Conservation (phyloP, 768 basidiomycete species). For the Tulasnella calospora region DNA sequence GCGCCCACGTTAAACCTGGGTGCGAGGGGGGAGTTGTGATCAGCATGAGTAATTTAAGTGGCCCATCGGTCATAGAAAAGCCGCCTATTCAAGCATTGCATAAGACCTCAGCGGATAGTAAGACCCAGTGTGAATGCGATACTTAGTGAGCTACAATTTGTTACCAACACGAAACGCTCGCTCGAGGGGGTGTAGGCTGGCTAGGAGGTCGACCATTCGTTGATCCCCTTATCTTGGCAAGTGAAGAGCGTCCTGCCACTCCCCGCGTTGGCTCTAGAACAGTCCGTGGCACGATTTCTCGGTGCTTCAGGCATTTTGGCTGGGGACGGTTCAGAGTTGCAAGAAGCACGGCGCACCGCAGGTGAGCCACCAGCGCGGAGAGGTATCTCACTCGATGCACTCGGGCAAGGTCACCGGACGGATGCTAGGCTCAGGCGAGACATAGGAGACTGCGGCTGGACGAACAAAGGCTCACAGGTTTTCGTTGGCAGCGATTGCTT, state of each 20-base stretch:
- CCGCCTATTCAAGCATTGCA: background rate
- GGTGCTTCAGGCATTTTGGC: background rate
- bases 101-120: background rate
- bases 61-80: background rate
- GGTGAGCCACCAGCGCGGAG: background rate
- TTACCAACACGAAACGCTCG: background rate
- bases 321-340: background rate
- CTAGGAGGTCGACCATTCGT: background rate
- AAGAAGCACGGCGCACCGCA: background rate
- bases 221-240: background rate
- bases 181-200: background rate
- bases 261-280: background rate
- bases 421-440: background rate
- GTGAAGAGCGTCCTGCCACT: background rate
- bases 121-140: background rate
- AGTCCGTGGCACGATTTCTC: too few relatives aligned
- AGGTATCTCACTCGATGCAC: background rate
- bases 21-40: background rate
- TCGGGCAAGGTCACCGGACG: background rate
- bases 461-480: background rate
- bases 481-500: background rate
- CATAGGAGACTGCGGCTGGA: background rate
- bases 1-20: background rate
- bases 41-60: background rate
- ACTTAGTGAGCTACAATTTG: background rate